A percentile compares a stretch with the other conserved stretches of the same genome.
These are phyloP conservation scores for Albophoma yamanashiensis DNA, from an alignment of 2,329 filamentous ascomycete genomes.

Conservation along the genomic window DNA sequence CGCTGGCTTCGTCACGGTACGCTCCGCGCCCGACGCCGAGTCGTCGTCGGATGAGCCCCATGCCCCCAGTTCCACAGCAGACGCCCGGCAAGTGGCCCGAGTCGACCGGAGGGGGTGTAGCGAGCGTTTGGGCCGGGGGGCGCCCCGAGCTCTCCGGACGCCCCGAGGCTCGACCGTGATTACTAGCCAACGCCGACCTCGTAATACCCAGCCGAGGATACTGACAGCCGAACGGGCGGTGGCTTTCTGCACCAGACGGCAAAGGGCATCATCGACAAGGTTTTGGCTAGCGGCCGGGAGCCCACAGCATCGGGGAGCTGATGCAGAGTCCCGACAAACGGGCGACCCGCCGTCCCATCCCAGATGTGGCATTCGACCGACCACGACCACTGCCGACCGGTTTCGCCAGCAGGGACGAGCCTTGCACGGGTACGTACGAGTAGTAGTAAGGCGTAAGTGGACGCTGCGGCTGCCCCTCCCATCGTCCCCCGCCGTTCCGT, in stretches of 20 bases:
- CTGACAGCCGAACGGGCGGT: not conserved
- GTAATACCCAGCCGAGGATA: not conserved
- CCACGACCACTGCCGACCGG: no score
- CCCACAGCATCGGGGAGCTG: not conserved
- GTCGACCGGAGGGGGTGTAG: not conserved
- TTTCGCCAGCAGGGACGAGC: no score
- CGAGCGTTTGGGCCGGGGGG: not conserved
- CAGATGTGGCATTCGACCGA: no score
- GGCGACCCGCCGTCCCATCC: no score
- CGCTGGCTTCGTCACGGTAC: not conserved
- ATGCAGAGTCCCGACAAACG: not conserved
- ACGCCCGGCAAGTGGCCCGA: not conserved
- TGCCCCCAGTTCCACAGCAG: not conserved
- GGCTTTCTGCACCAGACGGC: not conserved
- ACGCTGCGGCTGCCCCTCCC: no score
- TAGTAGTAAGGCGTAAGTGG: no score
- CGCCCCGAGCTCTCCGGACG: not conserved
- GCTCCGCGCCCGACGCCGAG: not conserved
- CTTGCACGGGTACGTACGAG: no score
- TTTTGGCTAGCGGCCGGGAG: not conserved
- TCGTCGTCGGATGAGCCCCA: not conserved
- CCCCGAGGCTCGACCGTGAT: not conserved
- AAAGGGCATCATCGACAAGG: not conserved
- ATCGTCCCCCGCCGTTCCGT: no score
- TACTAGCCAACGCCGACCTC: not conserved